Evolutionary conservation across 192 early-diverging fungal genomes (phyloP), one percentile per base, ranked within the genome.

Genomic region (Umbelopsis sp.): DNA sequence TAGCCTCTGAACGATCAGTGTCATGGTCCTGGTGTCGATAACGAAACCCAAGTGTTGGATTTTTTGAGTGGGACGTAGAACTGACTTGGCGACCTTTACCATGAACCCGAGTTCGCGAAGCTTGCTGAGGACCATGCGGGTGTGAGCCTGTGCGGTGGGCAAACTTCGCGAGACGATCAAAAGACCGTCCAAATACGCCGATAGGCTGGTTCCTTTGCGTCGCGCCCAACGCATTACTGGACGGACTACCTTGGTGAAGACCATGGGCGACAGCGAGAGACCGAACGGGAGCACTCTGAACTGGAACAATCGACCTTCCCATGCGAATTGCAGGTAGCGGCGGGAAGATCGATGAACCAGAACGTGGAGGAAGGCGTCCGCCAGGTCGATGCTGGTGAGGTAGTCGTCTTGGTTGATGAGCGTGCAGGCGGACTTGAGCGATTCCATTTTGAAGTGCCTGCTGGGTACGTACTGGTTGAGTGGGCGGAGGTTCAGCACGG

Each of bases 261-360:
- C 1, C 45, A 21, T 29, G 24, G 67, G 67, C 17, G 31, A 41
- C 6, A 50, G 16, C 0, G 45, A 68, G 3, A 51, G 41, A 20
- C 67, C 67, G 24, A 68, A 68, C 16, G 43, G n/a, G n/a, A n/a
- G n/a, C n/a, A n/a, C n/a, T n/a, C n/a, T n/a, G n/a, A n/a, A n/a
- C n/a, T n/a, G n/a, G 67, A 44, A 83, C 25, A 31, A 22, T 22
- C 3, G 3, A 7, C 66, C 69, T 47, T 71, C 71, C 75, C 76
- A 79, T 0, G 66, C 51, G 51, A 79, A 82, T 29, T 75, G 77
- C 36, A 79, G 72, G 31, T 72, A 79, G 81, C 77, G 24, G 79
- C 78, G 14, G 47, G 45, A 1, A 81, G 75, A 68, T 76, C 75
- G 31, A 77, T 81, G 38, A 17, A 53, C 0, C 43, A 44, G 43